Evolutionary conservation across 768 basidiomycete genomes (phyloP).

Genomic region (Russula griseocarnosa): DNA sequence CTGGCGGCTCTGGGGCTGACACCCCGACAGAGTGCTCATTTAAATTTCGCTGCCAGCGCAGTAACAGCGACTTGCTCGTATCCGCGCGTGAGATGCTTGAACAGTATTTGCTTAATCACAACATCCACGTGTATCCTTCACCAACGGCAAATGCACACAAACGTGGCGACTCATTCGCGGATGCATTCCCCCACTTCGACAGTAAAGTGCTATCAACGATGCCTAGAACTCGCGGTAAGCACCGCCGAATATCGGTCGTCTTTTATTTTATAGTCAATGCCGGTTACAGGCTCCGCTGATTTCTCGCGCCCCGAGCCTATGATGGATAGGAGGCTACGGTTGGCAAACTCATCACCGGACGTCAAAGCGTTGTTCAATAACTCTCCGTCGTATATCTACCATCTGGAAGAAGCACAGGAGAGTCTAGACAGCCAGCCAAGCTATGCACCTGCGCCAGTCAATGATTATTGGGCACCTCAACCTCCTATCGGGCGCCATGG

Average conservation of each 20-base stretch:
- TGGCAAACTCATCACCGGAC: slow-evolving; percentile 88
- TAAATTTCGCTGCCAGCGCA: slow-evolving; percentile 93
- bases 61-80: slow-evolving; percentile 88
- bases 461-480: slow-evolving; percentile 74
- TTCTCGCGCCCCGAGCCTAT: slow-evolving; percentile 68
- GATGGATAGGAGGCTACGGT: slow-evolving; percentile 67
- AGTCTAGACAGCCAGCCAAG: slow-evolving; percentile 48
- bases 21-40: slow-evolving; percentile 77
- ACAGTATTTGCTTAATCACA: slow-evolving; percentile 81
- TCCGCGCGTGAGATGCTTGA: slow-evolving; percentile 91
- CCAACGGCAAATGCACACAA: slow-evolving; percentile 76
- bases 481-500: slow-evolving; percentile 61
- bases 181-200: slow-evolving; percentile 95
- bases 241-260: slow-evolving; percentile 10
- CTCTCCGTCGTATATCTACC: slow-evolving; percentile 76
- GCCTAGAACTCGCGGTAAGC: slow-evolving; percentile 55
- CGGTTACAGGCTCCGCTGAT: slow-evolving; percentile 63
- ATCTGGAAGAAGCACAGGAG: slow-evolving; percentile 67
- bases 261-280: slow-evolving; percentile 10
- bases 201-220: slow-evolving; percentile 85
- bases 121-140: slow-evolving; percentile 77
- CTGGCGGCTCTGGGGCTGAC: slow-evolving; percentile 52
- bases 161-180: slow-evolving; percentile 88
- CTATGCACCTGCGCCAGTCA: slow-evolving; percentile 51
- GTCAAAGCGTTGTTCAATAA: slow-evolving; percentile 92